Base-by-base conservation (phyloP, 2,329 filamentous ascomycete genomes). In the Chaetothyriales sp. region DNA sequence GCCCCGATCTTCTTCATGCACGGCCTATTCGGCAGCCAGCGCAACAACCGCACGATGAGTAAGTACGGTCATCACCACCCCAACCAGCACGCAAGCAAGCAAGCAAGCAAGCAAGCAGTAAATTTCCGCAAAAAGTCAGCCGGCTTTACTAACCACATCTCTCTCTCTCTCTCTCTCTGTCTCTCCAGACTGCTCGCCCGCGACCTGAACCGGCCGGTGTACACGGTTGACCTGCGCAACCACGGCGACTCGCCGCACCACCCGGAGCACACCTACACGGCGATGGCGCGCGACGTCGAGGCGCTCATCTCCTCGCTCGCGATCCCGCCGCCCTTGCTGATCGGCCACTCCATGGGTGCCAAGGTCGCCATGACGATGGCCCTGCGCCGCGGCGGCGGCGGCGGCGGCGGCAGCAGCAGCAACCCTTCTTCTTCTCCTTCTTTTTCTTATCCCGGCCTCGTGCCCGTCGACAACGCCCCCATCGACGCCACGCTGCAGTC, bases 271-370 rank as follows among this genome's bases (percentile, higher is more conserved):
- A 83, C 90, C 69, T 96, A 96, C 66, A 66, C 69, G 1, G 75
- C 79, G 44, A 88, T 96, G 77, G 86, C 90, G 3, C 77, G 81
- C 57, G 90, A 96, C 61, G 80, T 95, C 9, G 79, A 82, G 50
- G 73, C 76, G 44, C 96, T 96, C 65, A 82, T 96, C 51, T 60
- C 73, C 4, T 70, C 84, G 50, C 83, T 93, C 65, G 71, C 83
- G 22, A 73, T 81, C 4, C 70, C 75, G 44, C 71, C 84, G 25
- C 74, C 82, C 1, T 87, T 84, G 0, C 70, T 96, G 25, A 92
- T 96, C 61, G 90, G 90, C 0, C 92, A 96, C 68, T 95, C 87
- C 1, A 96, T 96, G 90, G 90, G 92, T 56, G 90, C 90, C 46
- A 96, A 96, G 72, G 81, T 84, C 1, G 87, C 86, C 60, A 95